Conservation (phyloP, 164 flowering plant genomes). For the Tetrastigma voinierianum region DNA sequence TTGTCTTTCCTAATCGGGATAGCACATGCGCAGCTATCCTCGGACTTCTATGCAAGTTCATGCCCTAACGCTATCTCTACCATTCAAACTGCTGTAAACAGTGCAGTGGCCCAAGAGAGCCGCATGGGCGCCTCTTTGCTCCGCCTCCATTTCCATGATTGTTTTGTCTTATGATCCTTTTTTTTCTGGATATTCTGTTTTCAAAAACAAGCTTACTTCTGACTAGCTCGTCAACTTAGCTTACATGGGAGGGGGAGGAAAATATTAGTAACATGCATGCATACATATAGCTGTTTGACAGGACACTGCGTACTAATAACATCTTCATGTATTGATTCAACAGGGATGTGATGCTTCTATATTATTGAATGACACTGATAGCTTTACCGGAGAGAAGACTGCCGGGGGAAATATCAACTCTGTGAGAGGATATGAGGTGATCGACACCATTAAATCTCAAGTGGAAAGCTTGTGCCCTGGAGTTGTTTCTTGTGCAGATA, state of each 20-base stretch:
- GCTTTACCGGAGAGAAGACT: conserved; percentile 34
- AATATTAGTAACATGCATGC: no score
- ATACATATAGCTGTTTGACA: no score
- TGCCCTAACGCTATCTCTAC: no score
- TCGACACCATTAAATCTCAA: conserved; percentile 32
- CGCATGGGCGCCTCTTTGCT: conserved; percentile 32
- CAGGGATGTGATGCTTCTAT: conserved; percentile 47
- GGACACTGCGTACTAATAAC: no score
- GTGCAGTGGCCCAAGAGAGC: conserved; percentile 11
- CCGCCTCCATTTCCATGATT: conserved; percentile 30
- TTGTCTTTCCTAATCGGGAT: no score
- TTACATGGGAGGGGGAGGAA: no score
- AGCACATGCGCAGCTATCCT: no score
- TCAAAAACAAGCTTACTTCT: no score
- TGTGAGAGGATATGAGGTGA: conserved; percentile 33
- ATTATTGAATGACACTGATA: conserved; percentile 29
- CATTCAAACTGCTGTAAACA: no score
- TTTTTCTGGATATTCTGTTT: neutral
- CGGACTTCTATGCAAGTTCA: no score
- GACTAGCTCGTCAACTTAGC: no score
- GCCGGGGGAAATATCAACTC: conserved; percentile 30
- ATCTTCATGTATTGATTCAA: neutral
- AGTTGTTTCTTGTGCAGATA: conserved; percentile 50
- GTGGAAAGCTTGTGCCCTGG: conserved; percentile 38
- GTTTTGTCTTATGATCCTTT: conserved; percentile 29